Evolutionary conservation across 2,329 filamentous ascomycete species (phyloP), one percentile per base, ranked within the genome.

Genomic region (Hyphodiscus sp.): DNA sequence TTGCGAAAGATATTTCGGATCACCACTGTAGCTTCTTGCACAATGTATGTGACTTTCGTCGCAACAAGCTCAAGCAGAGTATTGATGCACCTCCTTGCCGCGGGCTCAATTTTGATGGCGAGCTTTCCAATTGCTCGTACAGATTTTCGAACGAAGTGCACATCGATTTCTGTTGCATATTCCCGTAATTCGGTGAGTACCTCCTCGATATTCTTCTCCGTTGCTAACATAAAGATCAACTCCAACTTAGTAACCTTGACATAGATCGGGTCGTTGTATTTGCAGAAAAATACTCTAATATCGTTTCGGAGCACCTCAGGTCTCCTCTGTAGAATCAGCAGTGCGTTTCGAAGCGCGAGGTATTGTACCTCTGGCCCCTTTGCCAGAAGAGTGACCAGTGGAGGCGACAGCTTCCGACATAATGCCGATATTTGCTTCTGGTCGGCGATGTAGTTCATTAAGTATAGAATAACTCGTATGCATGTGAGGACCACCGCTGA

Each of bases 341-440:
- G 79, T 0, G 94, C 94, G 68, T 99, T 99, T 58, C 94, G 81
- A 18, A 99, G 79, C 0, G 94, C 94, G 7, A 99, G 79, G 67
- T 99, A 99, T 69, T 99, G 94, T n/a, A 99, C 94, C 69, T 99
- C 94, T 0, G 94, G 90, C 0, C 92, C 92, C 72, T 99, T 99
- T 49, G 92, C 94, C 20, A 99, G 80, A 9, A 99, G 78, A 0
- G 94, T 99, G 30, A 99, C 92, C 3, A 99, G 79, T 2, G 94
- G 94, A 15, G 94, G 94, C 7, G 94, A 97, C 11, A 99, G 79
- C 72, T 97, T 99, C 64, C 88, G 85, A 71, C 91, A 96, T 41
- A 99, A 76, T 1, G 85, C 83, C 4, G 88, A 85, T 58, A 96
- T 89, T 61, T 95, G 88, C 71, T 89, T 94, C 67, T 94, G 83